phyloP scores from a whole-genome alignment of 2,329 filamentous ascomycete species.

The Cercospora sp. region DNA sequence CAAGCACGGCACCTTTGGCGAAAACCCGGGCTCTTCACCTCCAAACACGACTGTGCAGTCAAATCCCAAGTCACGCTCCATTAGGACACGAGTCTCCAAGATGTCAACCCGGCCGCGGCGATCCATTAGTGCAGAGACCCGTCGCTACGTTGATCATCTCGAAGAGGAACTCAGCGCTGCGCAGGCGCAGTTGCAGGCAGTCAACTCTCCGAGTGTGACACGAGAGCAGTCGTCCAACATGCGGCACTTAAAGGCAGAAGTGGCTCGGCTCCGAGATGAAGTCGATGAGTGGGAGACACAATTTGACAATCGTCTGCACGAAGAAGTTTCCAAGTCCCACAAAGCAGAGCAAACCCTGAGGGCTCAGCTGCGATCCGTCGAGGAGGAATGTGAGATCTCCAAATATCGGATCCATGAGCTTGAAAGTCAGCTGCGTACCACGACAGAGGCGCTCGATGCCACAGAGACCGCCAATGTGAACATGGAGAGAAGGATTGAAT shows the following conservation, averaged over 20 bases:
- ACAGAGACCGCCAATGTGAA: constrained; percentile 41
- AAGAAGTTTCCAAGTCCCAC: constrained; percentile 36
- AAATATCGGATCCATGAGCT: constrained; percentile 39
- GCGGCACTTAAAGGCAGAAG: constrained; percentile 40
- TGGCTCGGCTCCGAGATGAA: constrained; percentile 39
- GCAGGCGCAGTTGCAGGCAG: constrained; percentile 43
- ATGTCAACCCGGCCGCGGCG: constrained; percentile 31
- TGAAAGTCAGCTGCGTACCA: constrained; percentile 37
- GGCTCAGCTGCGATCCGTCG: constrained; percentile 33
- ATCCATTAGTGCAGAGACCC: constrained; percentile 45
- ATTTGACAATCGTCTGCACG: constrained; percentile 41
- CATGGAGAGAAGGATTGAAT: constrained; percentile 43
- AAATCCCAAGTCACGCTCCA: constrained; percentile 21
- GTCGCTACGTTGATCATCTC: constrained; percentile 53
- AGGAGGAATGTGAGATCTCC: constrained; percentile 36
- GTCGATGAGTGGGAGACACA: constrained; percentile 42
- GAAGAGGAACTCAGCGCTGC: constrained; percentile 48
- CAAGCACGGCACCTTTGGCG: constrained; percentile 22
- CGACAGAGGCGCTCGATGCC: constrained; percentile 36
- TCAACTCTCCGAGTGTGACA: constrained; percentile 44
- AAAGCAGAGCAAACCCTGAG: constrained; percentile 36
- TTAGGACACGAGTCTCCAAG: constrained; percentile 12
- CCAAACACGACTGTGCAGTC: constrained; percentile 18
- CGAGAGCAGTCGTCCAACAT: constrained; percentile 43
- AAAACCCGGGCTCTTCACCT: constrained; percentile 20